Percentiles rank a stretch among this genome's conserved stretches.
These are phyloP conservation scores for Salisapilia sapeloensis DNA, from an alignment of 352 stramenopile species.

Conservation along the genomic window DNA sequence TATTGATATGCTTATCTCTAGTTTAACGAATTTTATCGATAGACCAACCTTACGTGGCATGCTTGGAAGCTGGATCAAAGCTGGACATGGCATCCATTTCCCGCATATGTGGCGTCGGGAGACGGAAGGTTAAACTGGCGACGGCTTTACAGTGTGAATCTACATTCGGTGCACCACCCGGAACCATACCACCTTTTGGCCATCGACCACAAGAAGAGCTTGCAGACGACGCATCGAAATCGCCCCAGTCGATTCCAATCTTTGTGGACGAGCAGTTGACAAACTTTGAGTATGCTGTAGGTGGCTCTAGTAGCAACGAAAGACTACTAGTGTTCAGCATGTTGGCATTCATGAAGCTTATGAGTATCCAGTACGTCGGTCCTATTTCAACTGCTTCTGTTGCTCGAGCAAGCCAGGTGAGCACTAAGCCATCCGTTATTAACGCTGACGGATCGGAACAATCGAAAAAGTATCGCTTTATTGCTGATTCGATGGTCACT, in stretches of 20 bases:
- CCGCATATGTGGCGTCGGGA: constrained; percentile 21
- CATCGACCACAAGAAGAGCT: constrained; percentile 7
- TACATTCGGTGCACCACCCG: constrained; percentile 43
- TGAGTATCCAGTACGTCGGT: constrained; percentile 10
- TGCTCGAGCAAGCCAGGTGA: constrained; percentile 1
- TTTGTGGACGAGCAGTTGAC: constrained; percentile 19
- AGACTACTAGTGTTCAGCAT: constrained; percentile 20
- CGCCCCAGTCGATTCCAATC: constrained; percentile 7
- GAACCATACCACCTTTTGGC: constrained; percentile 41
- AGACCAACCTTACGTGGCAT: constrained; percentile 37
- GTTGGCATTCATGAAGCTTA: constrained; percentile 19
- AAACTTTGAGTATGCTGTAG: constrained; percentile 16
- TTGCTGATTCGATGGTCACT: constrained; percentile 59
- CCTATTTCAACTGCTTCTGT: constrained; percentile 19
- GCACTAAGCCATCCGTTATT: neutral
- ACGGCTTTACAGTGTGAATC: constrained; percentile 31
- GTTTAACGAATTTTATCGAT: neutral
- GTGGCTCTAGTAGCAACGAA: constrained; percentile 24
- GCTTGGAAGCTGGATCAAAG: constrained; percentile 33
- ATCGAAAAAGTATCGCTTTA: constrained; percentile 28
- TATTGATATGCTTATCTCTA: neutral
- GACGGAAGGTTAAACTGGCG: constrained; percentile 51
- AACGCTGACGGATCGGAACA: neutral
- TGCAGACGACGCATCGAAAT: neutral
- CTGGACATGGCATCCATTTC: constrained; percentile 42